Evolutionary conservation across 73 alveolate species (phyloP).

Genomic region (Paramecium sonneborni): DNA sequence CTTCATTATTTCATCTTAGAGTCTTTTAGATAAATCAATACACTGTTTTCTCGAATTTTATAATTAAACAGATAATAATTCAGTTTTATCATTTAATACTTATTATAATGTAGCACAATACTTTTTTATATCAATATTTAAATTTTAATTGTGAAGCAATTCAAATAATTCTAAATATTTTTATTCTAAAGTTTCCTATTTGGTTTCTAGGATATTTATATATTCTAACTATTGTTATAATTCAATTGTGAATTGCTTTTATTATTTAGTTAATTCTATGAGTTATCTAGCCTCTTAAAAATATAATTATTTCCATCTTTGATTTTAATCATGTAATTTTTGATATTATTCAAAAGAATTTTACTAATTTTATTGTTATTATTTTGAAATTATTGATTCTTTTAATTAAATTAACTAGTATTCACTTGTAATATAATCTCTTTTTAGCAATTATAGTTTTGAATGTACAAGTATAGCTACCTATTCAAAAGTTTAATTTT

Average conservation of each 20-base stretch:
- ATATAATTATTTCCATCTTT: constrained; percentile 29
- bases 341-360: not conserved
- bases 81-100: not conserved
- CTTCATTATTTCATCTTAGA: constrained; percentile 26
- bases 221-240: constrained; percentile 13
- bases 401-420: not conserved
- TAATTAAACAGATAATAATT: not conserved
- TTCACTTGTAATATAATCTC: constrained; percentile 37
- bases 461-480: constrained; percentile 6
- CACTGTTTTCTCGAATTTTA: not conserved
- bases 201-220: not conserved
- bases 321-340: constrained; percentile 40
- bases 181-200: not conserved
- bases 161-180: constrained; percentile 19
- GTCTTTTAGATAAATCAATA: not conserved
- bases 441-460: not conserved
- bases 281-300: constrained; percentile 53
- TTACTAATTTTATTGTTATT: not conserved
- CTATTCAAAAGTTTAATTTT: constrained; percentile 34
- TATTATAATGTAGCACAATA: not conserved
- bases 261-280: not conserved
- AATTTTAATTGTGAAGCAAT: not conserved
- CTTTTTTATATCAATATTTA: not conserved
- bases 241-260: not conserved
- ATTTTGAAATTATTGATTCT: not conserved